Base-by-base conservation (phyloP, 805 yeast species). In the Barnettozyma pratensis region DNA sequence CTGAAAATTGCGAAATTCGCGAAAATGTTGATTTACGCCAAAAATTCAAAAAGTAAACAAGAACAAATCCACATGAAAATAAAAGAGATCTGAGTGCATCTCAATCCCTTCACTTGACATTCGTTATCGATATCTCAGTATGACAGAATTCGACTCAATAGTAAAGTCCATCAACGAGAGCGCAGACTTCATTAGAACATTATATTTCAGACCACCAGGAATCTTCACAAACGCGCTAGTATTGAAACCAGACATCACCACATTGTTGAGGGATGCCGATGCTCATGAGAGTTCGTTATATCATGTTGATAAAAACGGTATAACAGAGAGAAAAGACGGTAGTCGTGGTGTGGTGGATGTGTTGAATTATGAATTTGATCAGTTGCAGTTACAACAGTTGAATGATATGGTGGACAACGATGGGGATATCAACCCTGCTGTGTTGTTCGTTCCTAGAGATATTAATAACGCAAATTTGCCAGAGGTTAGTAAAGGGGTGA, bases 201-300 rank as follows among this genome's bases (percentile, higher is more conserved):
- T 75, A 4, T 67, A 77, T 47, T 83, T 83, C 61, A 63, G 72
- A 25, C 71, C 75, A 0, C 79, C 86, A 0, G 87, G 88, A 0
- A 74, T 80, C 4, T 83, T 83, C 62, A 79, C 85, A 37, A 83
- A 83, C 57, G 83, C 89, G 3, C 66, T 82, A 14, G 70, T 80
- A 8, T 65, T 72, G 28, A 65, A 69, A 43, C 80, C 81, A 10
- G 70, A 72, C 30, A 80, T 82, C 48, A 79, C 83, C 3, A 66
- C 72, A 25, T 65, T 83, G n/a, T 65, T 83, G 25, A 71, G 83
- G 54, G 89, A 83, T 61, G 80, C 85, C 4, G 76, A 77, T 35
- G 62, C 58, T 0, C 71, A 73, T 37, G 86, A 81, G 54, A 76
- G 68, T 35, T 67, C 77, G 2, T 61, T 82, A 35, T 82, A 79